These are phyloP conservation scores for Fusarium chlamydosporum DNA, from an alignment of 2,329 filamentous ascomycete genomes.

Conservation along the genomic window DNA sequence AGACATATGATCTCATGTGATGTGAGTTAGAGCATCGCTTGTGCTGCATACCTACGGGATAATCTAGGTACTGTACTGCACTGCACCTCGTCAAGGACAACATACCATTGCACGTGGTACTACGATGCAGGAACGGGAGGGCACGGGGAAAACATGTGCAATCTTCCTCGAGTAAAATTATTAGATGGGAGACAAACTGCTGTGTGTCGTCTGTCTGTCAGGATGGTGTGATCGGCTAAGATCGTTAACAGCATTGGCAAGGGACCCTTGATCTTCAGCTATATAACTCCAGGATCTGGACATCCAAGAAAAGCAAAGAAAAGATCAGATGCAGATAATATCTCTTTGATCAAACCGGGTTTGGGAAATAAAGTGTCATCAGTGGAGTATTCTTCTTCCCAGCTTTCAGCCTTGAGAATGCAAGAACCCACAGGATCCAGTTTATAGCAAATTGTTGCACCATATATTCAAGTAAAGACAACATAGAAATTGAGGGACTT, in stretches of 20 bases:
- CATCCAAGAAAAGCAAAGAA: slow-evolving; percentile 5
- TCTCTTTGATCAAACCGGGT: neutral
- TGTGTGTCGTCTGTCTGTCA: slow-evolving; percentile 7
- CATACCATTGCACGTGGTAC: slow-evolving; percentile 18
- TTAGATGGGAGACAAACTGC: slow-evolving; percentile 1
- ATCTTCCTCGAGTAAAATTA: slow-evolving; percentile 25
- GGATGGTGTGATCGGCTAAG: slow-evolving; percentile 41
- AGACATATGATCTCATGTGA: slow-evolving; percentile 30
- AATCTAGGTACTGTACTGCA: neutral
- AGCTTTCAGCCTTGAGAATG: neutral
- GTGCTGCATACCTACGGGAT: slow-evolving; percentile 14
- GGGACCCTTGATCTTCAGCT: slow-evolving; percentile 46
- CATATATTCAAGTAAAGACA: neutral
- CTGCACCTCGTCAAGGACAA: slow-evolving; percentile 1
- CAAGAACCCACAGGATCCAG: slow-evolving; percentile 2
- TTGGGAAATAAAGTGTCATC: slow-evolving; percentile 5
- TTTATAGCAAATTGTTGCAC: neutral
- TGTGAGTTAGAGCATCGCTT: slow-evolving; percentile 25
- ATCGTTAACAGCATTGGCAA: slow-evolving; percentile 36
- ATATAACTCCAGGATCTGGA: slow-evolving; percentile 21
- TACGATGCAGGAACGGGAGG: slow-evolving; percentile 33
- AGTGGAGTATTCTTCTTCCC: neutral
- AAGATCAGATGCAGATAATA: slow-evolving; percentile 7
- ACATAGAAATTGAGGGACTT: neutral
- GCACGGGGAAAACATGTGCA: slow-evolving; percentile 30